Evolutionary conservation across 768 basidiomycete genomes (phyloP).

Genomic region (Ramaria rubella): DNA sequence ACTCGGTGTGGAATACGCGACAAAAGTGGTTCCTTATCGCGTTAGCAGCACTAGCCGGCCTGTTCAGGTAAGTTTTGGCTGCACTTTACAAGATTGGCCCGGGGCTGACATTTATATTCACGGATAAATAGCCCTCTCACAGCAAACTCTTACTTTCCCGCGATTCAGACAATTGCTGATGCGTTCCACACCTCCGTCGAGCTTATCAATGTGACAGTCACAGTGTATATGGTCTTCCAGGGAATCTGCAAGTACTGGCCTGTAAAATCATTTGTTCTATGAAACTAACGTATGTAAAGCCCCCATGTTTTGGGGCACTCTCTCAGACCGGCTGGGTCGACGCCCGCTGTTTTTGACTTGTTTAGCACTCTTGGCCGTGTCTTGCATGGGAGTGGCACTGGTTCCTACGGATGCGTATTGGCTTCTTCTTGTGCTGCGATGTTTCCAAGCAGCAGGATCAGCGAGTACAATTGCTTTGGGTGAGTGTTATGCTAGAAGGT

Average conservation of each 20-base stretch:
- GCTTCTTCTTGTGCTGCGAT: slow-evolving; percentile 74
- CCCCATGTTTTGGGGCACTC: slow-evolving; percentile 46
- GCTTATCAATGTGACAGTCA: slow-evolving; percentile 74
- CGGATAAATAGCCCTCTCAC: slow-evolving; percentile 49
- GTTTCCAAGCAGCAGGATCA: slow-evolving; percentile 71
- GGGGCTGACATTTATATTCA: background rate
- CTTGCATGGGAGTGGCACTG: slow-evolving; percentile 58
- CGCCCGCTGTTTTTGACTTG: slow-evolving; percentile 59
- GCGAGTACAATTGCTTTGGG: slow-evolving; percentile 75
- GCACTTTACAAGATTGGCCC: background rate
- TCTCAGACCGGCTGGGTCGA: slow-evolving; percentile 62
- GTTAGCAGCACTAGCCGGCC: slow-evolving; percentile 48
- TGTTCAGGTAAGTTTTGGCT: slow-evolving; percentile 51
- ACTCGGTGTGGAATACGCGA: slow-evolving; percentile 43
- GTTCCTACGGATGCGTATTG: slow-evolving; percentile 60
- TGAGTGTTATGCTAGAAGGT: slow-evolving; percentile 18
- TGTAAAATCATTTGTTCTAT: background rate
- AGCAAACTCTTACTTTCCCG: slow-evolving; percentile 70
- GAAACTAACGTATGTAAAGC: slow-evolving; percentile 29
- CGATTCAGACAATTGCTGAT: slow-evolving; percentile 54
- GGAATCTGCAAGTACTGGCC: slow-evolving; percentile 41
- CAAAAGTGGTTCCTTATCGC: slow-evolving; percentile 69
- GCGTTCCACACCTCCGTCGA: slow-evolving; percentile 63
- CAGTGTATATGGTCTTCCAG: slow-evolving; percentile 67
- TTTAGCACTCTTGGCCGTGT: slow-evolving; percentile 51